phyloP scores from a whole-genome alignment of 2,329 filamentous ascomycete species.

The Cytospora leucostoma region DNA sequence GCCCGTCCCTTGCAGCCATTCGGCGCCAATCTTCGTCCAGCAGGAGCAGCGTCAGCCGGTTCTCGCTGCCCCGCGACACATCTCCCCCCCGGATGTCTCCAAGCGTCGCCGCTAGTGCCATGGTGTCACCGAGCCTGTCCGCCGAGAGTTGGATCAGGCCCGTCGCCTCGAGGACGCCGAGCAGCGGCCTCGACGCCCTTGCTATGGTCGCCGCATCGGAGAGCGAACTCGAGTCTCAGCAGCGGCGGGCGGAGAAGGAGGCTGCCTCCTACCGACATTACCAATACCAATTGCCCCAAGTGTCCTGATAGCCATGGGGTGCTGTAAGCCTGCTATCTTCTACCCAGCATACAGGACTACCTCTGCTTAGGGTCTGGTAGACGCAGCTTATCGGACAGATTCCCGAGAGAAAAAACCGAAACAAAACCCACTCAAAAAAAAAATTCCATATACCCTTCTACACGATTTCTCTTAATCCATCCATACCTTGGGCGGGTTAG shows the following conservation, averaged over 20 bases:
- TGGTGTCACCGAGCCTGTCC: conserved; percentile 51
- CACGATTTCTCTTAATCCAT: conserved; percentile 15
- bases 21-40: conserved; percentile 31
- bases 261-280: conserved; percentile 33
- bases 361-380: background rate
- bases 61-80: conserved; percentile 33
- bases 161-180: conserved; percentile 43
- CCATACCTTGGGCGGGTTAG: conserved; percentile 18
- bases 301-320: background rate
- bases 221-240: conserved; percentile 7
- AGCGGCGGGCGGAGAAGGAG: conserved; percentile 47
- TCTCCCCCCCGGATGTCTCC: conserved; percentile 38
- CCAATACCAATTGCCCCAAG: background rate
- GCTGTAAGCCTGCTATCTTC: background rate
- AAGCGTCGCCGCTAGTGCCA: conserved; percentile 41
- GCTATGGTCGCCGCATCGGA: conserved; percentile 52
- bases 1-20: conserved; percentile 31
- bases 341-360: background rate
- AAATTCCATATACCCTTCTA: background rate
- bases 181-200: conserved; percentile 56
- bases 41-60: conserved; percentile 32
- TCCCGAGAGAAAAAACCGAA: no score
- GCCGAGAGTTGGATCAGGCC: conserved; percentile 50
- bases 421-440: background rate
- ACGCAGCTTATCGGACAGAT: background rate